A percentile compares a stretch with the other conserved stretches of the same genome.
Evolutionary conservation across 495 filamentous ascomycete genomes (phyloP).

Genomic region (Aspergillus asperescens): DNA sequence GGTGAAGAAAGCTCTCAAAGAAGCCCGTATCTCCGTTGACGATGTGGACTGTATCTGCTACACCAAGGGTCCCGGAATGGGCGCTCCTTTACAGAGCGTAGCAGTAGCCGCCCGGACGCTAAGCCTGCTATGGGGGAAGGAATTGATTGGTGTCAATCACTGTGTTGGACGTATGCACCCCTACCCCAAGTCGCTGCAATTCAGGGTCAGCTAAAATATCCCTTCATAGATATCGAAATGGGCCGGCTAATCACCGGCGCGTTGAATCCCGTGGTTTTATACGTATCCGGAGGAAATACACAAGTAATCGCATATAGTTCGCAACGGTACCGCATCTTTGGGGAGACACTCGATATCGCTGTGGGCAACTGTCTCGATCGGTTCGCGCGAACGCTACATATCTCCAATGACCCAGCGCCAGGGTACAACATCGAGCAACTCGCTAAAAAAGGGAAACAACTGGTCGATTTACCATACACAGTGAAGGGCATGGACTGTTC

Average conservation of each 20-base stretch:
- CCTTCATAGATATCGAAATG: slow-evolving; percentile 81
- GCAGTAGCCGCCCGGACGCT: slow-evolving; percentile 81
- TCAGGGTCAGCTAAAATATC: too few relatives aligned
- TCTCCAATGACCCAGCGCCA: slow-evolving; percentile 92
- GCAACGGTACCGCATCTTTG: slow-evolving; percentile 94
- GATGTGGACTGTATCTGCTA: slow-evolving; percentile 92
- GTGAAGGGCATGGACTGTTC: slow-evolving; percentile 99
- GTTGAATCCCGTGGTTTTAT: slow-evolving; percentile 87
- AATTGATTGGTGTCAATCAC: slow-evolving; percentile 90
- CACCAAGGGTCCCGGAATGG: slow-evolving; percentile 95
- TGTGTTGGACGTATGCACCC: slow-evolving; percentile 76
- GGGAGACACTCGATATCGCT: slow-evolving; percentile 94
- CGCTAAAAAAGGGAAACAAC: slow-evolving; percentile 66
- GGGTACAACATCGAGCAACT: slow-evolving; percentile 98
- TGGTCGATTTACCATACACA: slow-evolving; percentile 88
- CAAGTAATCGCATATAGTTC: slow-evolving; percentile 96
- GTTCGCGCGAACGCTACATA: slow-evolving; percentile 83
- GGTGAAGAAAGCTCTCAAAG: slow-evolving; percentile 67
- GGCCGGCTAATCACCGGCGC: slow-evolving; percentile 89
- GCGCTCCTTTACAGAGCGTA: slow-evolving; percentile 84
- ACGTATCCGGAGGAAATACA: slow-evolving; percentile 95
- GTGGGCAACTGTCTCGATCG: slow-evolving; percentile 97
- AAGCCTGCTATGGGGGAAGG: slow-evolving; percentile 78
- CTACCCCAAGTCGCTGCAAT: background rate
- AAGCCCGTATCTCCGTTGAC: slow-evolving; percentile 53